Evolutionary conservation across 768 basidiomycete species (phyloP), one percentile per base, ranked within the genome.

Genomic region (Panus rudis): DNA sequence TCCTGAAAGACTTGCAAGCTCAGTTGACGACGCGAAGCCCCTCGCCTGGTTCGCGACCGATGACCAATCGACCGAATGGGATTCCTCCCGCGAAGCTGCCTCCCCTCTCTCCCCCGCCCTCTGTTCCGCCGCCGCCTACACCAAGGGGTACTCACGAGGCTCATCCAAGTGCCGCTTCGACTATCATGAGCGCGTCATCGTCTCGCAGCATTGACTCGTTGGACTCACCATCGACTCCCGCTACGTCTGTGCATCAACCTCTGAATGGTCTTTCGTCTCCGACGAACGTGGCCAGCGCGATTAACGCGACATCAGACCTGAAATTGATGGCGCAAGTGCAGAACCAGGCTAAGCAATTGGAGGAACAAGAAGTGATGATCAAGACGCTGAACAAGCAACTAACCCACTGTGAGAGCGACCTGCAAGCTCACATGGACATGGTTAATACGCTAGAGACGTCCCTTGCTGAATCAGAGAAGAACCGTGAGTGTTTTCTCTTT

Each of bases 341-440:
- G 55, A 78, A 85, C 48, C 86, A 87, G 61, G 62, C 75, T 16
- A 85, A 83, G 54, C 79, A 76, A 35, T 66, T 92, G 27, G 85
- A 79, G 11, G 91, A 93, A 67, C 85, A 90, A 58, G 85, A 90
- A 52, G 77, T 73, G 39, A 92, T 91, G 84, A 89, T 94, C 67
- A 87, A 89, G 64, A 92, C 87, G 19, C 75, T 96, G 49, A 92
- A 92, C 64, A 92, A 94, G 62, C 91, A 92, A 62, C 61, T 96
- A 37, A 81, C 79, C n/a, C 92, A 94, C 60, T 92, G 90, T 57
- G 92, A 96, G 65, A 78, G 75, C 48, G 92, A 96, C 63, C 69
- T 93, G 50, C 87, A 92, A 53, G 81, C 86, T 21, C 90, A 93
- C 56, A 90, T 92, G 76, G 89, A 94, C 60, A 76, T 92, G 41